Conservation (phyloP, 1,284 basidiomycete genomes). For the Microbotryum scabiosae region DNA sequence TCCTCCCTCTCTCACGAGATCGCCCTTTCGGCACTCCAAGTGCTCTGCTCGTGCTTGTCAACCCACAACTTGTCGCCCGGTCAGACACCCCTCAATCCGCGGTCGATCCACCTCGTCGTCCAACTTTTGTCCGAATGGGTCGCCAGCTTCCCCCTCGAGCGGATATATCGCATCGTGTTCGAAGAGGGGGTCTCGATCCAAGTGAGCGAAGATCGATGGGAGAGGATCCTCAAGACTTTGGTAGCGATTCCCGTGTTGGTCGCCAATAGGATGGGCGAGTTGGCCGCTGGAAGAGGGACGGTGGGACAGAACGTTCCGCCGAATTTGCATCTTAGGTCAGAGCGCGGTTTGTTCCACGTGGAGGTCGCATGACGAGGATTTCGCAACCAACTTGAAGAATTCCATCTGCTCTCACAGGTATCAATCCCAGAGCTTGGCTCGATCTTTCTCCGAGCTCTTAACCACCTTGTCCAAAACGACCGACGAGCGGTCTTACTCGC, state of each 20-base stretch:
- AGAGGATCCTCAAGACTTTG: constrained; percentile 56
- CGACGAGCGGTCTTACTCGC: background rate
- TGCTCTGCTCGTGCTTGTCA: constrained; percentile 39
- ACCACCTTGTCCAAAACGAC: constrained; percentile 4
- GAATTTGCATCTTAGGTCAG: constrained; percentile 21
- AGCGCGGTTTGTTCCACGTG: background rate
- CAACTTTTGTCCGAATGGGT: constrained; percentile 52
- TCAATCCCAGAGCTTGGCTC: background rate
- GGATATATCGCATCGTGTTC: constrained; percentile 52
- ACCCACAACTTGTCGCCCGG: constrained; percentile 38
- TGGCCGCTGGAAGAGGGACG: constrained; percentile 36
- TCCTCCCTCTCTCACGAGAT: background rate
- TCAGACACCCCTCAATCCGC: constrained; percentile 38
- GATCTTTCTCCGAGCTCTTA: constrained; percentile 5
- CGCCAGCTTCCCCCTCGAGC: constrained; percentile 48
- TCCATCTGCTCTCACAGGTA: background rate
- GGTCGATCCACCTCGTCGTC: constrained; percentile 36
- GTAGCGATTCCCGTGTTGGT: constrained; percentile 56
- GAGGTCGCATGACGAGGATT: background rate
- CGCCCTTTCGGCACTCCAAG: constrained; percentile 17
- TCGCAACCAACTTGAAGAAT: background rate
- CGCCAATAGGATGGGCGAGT: constrained; percentile 50
- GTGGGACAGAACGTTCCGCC: constrained; percentile 40
- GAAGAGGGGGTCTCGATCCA: constrained; percentile 39
- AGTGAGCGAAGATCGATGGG: constrained; percentile 46